These are phyloP conservation scores for Ceratocystis cubensis DNA, from an alignment of 2,329 filamentous ascomycete species.

Conservation along the genomic window DNA sequence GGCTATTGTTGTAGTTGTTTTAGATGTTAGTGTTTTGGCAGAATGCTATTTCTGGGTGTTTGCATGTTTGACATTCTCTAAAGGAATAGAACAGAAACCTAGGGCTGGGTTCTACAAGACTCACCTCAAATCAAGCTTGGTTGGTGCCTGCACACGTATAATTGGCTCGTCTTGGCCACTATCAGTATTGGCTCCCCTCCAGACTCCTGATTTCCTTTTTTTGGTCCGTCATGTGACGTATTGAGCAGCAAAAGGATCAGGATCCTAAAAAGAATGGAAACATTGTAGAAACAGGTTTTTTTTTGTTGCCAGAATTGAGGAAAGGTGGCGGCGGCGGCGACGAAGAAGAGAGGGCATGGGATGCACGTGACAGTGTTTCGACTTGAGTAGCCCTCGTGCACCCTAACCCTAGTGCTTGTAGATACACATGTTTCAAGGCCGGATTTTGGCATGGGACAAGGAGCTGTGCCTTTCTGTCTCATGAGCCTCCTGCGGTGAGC, in stretches of 20 bases:
- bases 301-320: background rate
- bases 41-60: background rate
- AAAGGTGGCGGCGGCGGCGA: background rate
- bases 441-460: too few relatives aligned
- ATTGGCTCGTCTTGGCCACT: background rate
- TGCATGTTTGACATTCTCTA: constrained; percentile 5
- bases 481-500: too few relatives aligned
- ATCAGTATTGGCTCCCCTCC: background rate
- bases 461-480: too few relatives aligned
- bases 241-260: background rate
- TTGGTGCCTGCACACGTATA: too few relatives aligned
- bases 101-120: background rate
- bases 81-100: constrained; percentile 1
- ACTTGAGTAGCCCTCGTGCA: too few relatives aligned
- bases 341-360: background rate
- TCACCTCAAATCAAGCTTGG: too few relatives aligned
- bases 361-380: background rate
- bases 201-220: background rate
- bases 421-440: too few relatives aligned
- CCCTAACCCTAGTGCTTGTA: background rate
- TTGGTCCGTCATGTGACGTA: background rate
- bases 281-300: constrained; percentile 9
- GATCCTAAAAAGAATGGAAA: background rate
- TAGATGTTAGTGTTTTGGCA: background rate
- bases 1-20: background rate